These are phyloP conservation scores for Jasminum sambac DNA, from an alignment of 257 asterid species.

Conservation along the genomic window DNA sequence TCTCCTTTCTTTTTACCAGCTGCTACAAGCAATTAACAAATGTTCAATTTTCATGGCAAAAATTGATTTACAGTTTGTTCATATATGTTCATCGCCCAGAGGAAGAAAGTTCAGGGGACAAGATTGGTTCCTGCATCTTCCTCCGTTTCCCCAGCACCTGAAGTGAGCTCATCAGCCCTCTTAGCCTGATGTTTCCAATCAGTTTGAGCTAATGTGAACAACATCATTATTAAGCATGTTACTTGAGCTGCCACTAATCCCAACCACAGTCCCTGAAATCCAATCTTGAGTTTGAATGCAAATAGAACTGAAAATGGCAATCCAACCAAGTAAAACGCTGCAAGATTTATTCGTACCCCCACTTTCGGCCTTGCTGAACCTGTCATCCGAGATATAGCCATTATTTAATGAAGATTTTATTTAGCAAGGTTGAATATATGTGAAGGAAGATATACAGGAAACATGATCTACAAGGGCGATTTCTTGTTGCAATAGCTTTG, in stretches of 20 bases:
- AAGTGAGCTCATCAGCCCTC: slow-evolving; percentile 69
- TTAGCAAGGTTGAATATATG: too few relatives aligned
- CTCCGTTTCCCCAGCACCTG: slow-evolving; percentile 32
- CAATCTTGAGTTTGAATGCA: slow-evolving; percentile 53
- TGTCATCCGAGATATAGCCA: slow-evolving; percentile 23
- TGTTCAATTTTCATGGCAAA: neutral
- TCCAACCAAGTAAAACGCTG: slow-evolving; percentile 78
- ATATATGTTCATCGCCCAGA: neutral
- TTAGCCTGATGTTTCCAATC: slow-evolving; percentile 76
- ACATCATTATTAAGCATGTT: slow-evolving; percentile 56
- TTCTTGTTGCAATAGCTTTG: too few relatives aligned
- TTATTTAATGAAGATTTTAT: too few relatives aligned
- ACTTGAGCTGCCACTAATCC: slow-evolving; percentile 74
- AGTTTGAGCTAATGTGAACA: slow-evolving; percentile 49
- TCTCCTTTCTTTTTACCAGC: neutral
- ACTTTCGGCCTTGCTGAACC: slow-evolving; percentile 76
- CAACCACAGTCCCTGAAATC: slow-evolving; percentile 78
- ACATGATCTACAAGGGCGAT: too few relatives aligned
- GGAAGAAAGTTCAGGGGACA: slow-evolving; percentile 33
- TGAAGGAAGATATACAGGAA: too few relatives aligned
- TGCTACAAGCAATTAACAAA: neutral
- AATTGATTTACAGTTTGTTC: neutral
- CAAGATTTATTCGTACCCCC: slow-evolving; percentile 68
- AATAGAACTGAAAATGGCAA: slow-evolving; percentile 62
- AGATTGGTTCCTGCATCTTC: slow-evolving; percentile 52